Percentiles rank a stretch among this genome's conserved stretches.
phyloP scores from a whole-genome alignment of 1,139 yeast species.

The Suhomyces bribrorum region DNA sequence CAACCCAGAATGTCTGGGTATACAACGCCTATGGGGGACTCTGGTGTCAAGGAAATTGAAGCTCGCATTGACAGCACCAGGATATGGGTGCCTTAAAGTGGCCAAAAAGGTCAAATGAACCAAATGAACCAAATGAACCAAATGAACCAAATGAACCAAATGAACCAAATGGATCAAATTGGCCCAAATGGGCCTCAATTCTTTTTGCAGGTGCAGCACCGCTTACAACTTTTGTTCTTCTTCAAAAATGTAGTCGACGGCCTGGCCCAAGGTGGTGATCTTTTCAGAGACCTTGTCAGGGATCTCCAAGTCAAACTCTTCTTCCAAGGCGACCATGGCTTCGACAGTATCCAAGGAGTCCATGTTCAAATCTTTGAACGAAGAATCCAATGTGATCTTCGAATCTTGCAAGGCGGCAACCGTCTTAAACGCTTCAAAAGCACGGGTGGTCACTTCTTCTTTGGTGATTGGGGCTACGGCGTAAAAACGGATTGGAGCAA shows the following conservation, averaged over 20 bases:
- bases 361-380: conserved; percentile 65
- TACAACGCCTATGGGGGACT: too few relatives aligned
- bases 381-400: conserved; percentile 44
- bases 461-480: conserved; percentile 50
- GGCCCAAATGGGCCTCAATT: too few relatives aligned
- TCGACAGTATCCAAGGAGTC: conserved; percentile 74
- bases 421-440: conserved; percentile 52
- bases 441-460: conserved; percentile 50
- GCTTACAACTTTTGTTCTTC: conserved; percentile 48
- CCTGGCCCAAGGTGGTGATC: conserved; percentile 68
- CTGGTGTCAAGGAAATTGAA: too few relatives aligned
- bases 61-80: too few relatives aligned
- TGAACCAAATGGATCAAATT: too few relatives aligned
- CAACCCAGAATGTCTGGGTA: too few relatives aligned
- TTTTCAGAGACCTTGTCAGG: conserved; percentile 71
- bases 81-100: too few relatives aligned
- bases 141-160: too few relatives aligned
- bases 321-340: conserved; percentile 71
- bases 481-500: conserved; percentile 45
- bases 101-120: too few relatives aligned
- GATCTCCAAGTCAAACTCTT: conserved; percentile 69
- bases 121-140: too few relatives aligned
- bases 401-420: conserved; percentile 54
- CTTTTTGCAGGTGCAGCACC: too few relatives aligned
- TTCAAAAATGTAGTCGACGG: conserved; percentile 58